Percentiles rank a stretch among this genome's conserved stretches.
These are phyloP conservation scores for Lanmaoa pseudosensibilis DNA, from an alignment of 768 basidiomycete species.

Conservation along the genomic window DNA sequence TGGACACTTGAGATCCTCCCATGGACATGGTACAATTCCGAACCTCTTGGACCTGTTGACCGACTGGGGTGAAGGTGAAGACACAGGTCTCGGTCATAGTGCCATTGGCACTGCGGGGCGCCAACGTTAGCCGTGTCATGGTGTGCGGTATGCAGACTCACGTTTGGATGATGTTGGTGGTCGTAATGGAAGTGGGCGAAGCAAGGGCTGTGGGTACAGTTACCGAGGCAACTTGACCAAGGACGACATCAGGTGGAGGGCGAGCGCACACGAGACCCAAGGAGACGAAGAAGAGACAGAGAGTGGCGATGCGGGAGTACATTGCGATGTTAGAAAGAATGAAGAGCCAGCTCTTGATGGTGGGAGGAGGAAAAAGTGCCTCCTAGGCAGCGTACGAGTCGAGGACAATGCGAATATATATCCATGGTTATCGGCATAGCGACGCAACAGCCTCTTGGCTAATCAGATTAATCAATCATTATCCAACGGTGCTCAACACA, in stretches of 20 bases:
- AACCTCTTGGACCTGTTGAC: constrained; percentile 53
- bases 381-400: constrained; percentile 29
- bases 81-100: constrained; percentile 58
- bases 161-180: constrained; percentile 40
- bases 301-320: constrained; percentile 18
- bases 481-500: not conserved
- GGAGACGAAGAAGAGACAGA: constrained; percentile 28
- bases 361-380: constrained; percentile 29
- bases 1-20: constrained; percentile 13
- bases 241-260: constrained; percentile 22
- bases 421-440: constrained; percentile 18
- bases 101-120: constrained; percentile 44
- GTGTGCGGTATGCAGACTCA: constrained; percentile 27
- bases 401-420: constrained; percentile 2
- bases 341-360: constrained; percentile 42
- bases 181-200: constrained; percentile 38
- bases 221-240: constrained; percentile 23
- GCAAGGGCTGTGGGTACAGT: constrained; percentile 24
- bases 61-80: constrained; percentile 54
- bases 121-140: not conserved
- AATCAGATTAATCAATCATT: not conserved
- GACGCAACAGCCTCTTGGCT: constrained; percentile 12
- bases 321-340: constrained; percentile 25
- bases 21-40: constrained; percentile 48
- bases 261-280: constrained; percentile 27